Conservation (phyloP, 352 stramenopile genomes). For the Phytophthora citricola region DNA sequence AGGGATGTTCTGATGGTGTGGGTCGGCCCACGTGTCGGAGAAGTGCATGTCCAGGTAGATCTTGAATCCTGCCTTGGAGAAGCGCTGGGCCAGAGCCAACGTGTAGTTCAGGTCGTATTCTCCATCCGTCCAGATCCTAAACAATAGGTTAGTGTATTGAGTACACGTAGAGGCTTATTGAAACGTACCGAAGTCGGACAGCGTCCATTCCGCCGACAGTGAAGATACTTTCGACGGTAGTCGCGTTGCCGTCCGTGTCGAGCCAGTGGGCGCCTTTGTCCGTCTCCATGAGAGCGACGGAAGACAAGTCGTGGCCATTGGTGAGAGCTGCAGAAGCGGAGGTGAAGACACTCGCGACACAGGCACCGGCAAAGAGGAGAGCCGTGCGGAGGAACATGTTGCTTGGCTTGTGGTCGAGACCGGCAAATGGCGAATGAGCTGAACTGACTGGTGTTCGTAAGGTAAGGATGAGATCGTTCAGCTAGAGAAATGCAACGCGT, state of each 20-base stretch:
- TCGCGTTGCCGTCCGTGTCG: slow-evolving; percentile 24
- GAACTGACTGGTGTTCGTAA: neutral
- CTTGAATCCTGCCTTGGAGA: slow-evolving; percentile 38
- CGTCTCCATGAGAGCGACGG: slow-evolving; percentile 36
- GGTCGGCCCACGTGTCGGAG: slow-evolving; percentile 44
- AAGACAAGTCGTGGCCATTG: slow-evolving; percentile 45
- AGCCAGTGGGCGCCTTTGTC: slow-evolving; percentile 31
- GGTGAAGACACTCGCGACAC: slow-evolving; percentile 10
- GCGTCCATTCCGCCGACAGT: slow-evolving; percentile 32
- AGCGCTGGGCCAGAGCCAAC: slow-evolving; percentile 28
- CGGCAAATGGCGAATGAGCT: slow-evolving; percentile 26
- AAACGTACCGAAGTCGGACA: slow-evolving; percentile 30
- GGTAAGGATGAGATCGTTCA: neutral
- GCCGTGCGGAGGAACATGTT: slow-evolving; percentile 24
- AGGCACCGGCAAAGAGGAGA: slow-evolving; percentile 19
- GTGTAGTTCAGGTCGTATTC: slow-evolving; percentile 42
- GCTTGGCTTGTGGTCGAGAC: slow-evolving; percentile 6
- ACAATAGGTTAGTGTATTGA: neutral
- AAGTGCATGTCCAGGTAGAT: slow-evolving; percentile 55
- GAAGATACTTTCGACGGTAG: slow-evolving; percentile 40
- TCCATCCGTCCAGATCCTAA: slow-evolving; percentile 37
- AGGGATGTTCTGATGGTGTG: slow-evolving; percentile 34
- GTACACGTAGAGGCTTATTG: neutral
- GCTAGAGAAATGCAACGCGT: slow-evolving; percentile 14
- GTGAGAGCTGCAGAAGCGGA: slow-evolving; percentile 17